Evolutionary conservation across 352 stramenopile species (phyloP).

Genomic region (Phytopythium mirpurense): DNA sequence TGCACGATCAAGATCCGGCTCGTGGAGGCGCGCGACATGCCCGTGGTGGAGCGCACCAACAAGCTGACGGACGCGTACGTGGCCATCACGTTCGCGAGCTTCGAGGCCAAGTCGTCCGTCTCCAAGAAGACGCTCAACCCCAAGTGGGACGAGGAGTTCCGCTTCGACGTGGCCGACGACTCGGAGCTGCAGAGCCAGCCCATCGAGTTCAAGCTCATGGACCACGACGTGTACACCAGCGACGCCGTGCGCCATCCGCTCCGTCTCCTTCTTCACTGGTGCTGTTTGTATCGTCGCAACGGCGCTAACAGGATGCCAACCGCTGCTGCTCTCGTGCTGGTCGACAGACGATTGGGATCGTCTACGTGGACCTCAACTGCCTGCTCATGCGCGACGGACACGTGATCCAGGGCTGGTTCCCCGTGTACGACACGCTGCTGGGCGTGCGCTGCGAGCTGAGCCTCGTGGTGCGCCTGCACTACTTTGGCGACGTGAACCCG

Average conservation of each 20-base stretch:
- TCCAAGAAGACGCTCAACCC: slow-evolving; percentile 93
- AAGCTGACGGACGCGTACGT: slow-evolving; percentile 87
- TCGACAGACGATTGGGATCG: slow-evolving; percentile 89
- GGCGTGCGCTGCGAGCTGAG: slow-evolving; percentile 95
- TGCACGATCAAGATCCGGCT: slow-evolving; percentile 91
- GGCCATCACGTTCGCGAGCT: slow-evolving; percentile 81
- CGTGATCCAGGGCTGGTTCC: slow-evolving; percentile 97
- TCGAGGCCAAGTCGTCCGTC: slow-evolving; percentile 86
- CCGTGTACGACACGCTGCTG: slow-evolving; percentile 96
- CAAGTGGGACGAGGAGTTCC: slow-evolving; percentile 97
- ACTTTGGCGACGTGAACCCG: slow-evolving; percentile 97
- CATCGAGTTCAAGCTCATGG: slow-evolving; percentile 97
- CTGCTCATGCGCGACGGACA: slow-evolving; percentile 92
- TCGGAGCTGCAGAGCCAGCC: slow-evolving; percentile 97
- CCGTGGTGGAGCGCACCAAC: slow-evolving; percentile 76
- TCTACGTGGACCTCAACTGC: slow-evolving; percentile 98
- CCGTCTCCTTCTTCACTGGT: neutral
- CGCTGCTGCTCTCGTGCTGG: neutral
- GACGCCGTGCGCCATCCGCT: slow-evolving; percentile 50
- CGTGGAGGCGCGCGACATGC: slow-evolving; percentile 84
- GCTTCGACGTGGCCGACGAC: slow-evolving; percentile 98
- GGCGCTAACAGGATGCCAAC: neutral
- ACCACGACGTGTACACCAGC: slow-evolving; percentile 93
- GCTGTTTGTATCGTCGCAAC: neutral
- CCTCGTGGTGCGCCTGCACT: slow-evolving; percentile 94